Conservation (phyloP, 108 stramenopile genomes). For the Fragilariopsis cylindrus region DNA sequence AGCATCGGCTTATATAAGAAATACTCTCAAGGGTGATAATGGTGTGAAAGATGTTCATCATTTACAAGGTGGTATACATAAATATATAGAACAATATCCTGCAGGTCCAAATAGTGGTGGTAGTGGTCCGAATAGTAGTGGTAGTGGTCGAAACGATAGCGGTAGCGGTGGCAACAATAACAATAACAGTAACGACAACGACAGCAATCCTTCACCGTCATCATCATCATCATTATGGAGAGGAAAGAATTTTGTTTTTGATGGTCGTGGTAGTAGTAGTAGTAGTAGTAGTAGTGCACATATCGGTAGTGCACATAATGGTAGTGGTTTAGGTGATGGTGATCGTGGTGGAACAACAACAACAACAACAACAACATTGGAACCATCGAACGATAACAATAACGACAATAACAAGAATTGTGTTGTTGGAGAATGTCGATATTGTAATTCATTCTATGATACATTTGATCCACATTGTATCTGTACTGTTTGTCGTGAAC, state of each 20-base stretch:
- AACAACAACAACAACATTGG: background rate
- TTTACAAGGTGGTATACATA: constrained; percentile 87
- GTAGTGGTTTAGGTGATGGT: no score
- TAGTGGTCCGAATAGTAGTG: background rate
- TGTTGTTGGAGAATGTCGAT: constrained; percentile 67
- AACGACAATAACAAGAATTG: background rate
- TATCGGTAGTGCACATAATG: no score
- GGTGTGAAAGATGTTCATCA: constrained; percentile 61
- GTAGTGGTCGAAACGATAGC: no score
- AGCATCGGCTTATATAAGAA: constrained; percentile 77
- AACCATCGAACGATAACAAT: background rate
- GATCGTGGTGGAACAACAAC: background rate
- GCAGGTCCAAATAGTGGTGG: constrained; percentile 2
- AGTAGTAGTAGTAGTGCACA: no score
- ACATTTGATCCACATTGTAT: constrained; percentile 66
- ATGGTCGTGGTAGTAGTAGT: constrained; percentile 52
- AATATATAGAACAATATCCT: constrained; percentile 75
- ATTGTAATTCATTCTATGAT: constrained; percentile 69
- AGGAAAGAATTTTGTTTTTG: constrained; percentile 90
- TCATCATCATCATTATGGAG: constrained; percentile 50
- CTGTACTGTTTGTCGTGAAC: constrained; percentile 89
- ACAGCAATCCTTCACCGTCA: background rate
- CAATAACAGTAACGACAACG: background rate
- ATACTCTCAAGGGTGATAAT: background rate
- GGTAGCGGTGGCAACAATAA: background rate